Evolutionary conservation across 2,329 filamentous ascomycete genomes (phyloP), one percentile per base, ranked within the genome.

Genomic region (Aspergillus brunneoviolaceus): DNA sequence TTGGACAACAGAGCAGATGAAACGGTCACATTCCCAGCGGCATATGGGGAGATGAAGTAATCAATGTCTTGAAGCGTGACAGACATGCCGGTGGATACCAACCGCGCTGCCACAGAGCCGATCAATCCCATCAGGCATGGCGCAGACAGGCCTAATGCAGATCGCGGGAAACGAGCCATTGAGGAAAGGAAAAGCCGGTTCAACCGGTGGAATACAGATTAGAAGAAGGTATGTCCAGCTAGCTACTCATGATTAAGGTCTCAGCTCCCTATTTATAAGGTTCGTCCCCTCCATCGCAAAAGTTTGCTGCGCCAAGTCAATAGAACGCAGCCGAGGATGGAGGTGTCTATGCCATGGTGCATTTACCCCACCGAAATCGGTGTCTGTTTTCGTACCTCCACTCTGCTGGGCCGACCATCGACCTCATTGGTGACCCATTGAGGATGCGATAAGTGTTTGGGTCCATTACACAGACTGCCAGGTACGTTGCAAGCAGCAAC

Each of bases 31-130:
- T 55, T 55, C 12, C 53, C 53, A 3, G 29, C 16, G 6, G 42
- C n/a, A 19, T 55, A 55, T 7, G 53, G 53, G 5, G 53, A 55
- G n/a, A 55, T 48, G 29, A 55, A 55, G 21, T 55, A 55, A 19
- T 55, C 25, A 5, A 49, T 55, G 19, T 31, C 31, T 12, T 55
- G 42, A 10, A 55, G 53, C 25, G 53, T 55, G 25, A 55, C 53
- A 4, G 53, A 55, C 45, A 55, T 31, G 19, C 53, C 53, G 1
- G 53, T 55, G 9, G 53, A 55, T 6, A 55, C 53, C 45, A 55
- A 16, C 19, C 45, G 53, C 7, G 53, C 53, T 16, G 53, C n/a
- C 12, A 9, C 42, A 31, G 42, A 33, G 19, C 42, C 12, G 31
- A 55, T 19, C 51, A 53, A 33, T 19, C 51, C 51, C 2, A 29